Percentiles rank a stretch among this genome's conserved stretches.
Conservation (phyloP, 2,329 filamentous ascomycete species). For the Cordyceps fumosorosea region DNA sequence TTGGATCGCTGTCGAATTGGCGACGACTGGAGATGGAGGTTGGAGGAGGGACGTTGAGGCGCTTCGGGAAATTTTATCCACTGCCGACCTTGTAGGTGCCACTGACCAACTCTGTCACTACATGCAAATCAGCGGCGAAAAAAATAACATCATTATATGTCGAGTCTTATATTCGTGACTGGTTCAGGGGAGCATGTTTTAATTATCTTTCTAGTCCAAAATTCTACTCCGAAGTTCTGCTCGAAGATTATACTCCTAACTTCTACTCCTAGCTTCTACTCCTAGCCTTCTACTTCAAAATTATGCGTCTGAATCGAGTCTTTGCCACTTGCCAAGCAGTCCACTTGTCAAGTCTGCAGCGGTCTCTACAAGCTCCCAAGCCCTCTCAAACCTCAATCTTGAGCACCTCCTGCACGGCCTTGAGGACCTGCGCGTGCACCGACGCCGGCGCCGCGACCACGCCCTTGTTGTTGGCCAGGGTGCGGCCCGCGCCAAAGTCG, state of each 20-base stretch:
- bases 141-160: too few species aligned
- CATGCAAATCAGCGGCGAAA: too few species aligned
- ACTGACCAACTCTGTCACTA: not conserved
- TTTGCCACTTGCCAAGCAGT: too few species aligned
- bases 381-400: slow-evolving; percentile 24
- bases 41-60: not conserved
- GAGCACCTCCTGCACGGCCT: slow-evolving; percentile 76
- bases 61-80: slow-evolving; percentile 4
- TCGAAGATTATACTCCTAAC: too few species aligned
- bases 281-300: too few species aligned
- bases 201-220: too few species aligned
- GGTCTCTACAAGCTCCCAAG: too few species aligned
- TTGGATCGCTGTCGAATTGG: not conserved
- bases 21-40: not conserved
- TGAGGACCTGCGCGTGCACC: slow-evolving; percentile 69
- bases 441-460: slow-evolving; percentile 79
- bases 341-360: not conserved
- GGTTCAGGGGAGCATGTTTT: too few species aligned
- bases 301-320: too few species aligned
- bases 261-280: too few species aligned
- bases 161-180: too few species aligned
- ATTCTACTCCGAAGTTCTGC: too few species aligned
- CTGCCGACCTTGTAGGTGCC: not conserved
- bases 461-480: slow-evolving; percentile 83
- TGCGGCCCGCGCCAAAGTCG: slow-evolving; percentile 82